Evolutionary conservation across 495 filamentous ascomycete genomes (phyloP), one percentile per base, ranked within the genome.

Genomic region (Xylaria intraflava): DNA sequence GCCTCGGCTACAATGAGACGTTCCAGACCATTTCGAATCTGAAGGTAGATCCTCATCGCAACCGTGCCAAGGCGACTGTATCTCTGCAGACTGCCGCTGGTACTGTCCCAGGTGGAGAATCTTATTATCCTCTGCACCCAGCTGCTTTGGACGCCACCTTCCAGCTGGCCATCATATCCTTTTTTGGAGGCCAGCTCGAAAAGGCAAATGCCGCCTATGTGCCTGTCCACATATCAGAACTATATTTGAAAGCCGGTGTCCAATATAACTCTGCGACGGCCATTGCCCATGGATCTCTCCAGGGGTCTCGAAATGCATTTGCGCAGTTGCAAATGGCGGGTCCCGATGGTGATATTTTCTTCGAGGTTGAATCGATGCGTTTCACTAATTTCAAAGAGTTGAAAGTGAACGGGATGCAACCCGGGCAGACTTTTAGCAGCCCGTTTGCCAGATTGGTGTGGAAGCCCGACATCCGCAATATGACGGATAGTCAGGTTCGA

Each of bases 121-220:
- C 64, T 4, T 46, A 55, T 1, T 69, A 67, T 49, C 19, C 71
- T 2, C 53, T 75, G n/a, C 72, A 77, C 46, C 73, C 73, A 3
- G 55, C 69, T 2, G 62, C 70, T 1, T 46, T 69, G 0, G 64
- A 67, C 39, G 43, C 30, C 7, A 24, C 56, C 7, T 33, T 68
- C 5, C 65, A 65, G 30, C 51, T 58, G 4, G 49, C 53, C 0
- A 52, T 68, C 16, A 58, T 63, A 22, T 54, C 65, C 5, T 58
- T 55, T 10, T 27, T 57, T 22, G 63, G 50, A 11, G 56, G 59
- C 6, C 51, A 35, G 6, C n/a, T 20, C 14, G 46, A 51, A 1
- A 33, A 19, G 2, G 43, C 27, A 3, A 49, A 17, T n/a, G 51
- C 26, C 16, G 50, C 53, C 0, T 49, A 39, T n/a, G 35, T 61